Conservation (phyloP, 306 rosid species). For the Gillenia trifoliata region DNA sequence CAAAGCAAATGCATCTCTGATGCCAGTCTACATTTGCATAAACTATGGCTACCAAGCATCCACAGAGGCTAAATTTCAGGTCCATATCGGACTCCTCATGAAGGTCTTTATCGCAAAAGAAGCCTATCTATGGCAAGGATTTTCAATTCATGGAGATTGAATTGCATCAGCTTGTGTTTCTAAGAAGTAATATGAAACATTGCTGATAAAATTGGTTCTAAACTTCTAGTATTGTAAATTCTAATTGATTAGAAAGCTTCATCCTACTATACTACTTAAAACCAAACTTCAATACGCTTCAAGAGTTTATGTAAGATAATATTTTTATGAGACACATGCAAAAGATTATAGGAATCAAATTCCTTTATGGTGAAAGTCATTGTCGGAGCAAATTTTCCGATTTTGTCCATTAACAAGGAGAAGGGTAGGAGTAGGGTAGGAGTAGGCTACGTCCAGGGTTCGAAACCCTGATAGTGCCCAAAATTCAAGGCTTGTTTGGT, state of each 20-base stretch:
- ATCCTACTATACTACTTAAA: neutral
- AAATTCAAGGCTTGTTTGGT: neutral
- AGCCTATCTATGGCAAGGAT: neutral
- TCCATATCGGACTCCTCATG: neutral
- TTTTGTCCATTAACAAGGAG: neutral
- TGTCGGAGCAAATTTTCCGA: neutral
- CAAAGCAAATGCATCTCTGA: neutral
- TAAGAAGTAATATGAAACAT: neutral
- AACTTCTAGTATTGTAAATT: neutral
- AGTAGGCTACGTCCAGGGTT: neutral
- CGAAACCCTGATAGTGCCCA: neutral
- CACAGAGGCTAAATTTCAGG: neutral
- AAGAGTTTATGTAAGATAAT: neutral
- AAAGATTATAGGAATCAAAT: conserved; percentile 4
- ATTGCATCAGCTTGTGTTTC: neutral
- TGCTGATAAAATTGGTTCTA: neutral
- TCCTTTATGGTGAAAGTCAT: neutral
- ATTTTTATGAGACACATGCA: conserved; percentile 2
- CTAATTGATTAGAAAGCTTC: neutral
- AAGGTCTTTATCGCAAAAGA: neutral
- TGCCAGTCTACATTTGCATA: neutral
- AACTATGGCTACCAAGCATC: neutral
- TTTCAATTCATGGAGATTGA: too few relatives aligned
- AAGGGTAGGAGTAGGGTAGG: neutral
- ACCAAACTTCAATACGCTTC: neutral